These are phyloP conservation scores for Chenopodium quinoa DNA, from an alignment of 148 eudicot species.

Conservation along the genomic window DNA sequence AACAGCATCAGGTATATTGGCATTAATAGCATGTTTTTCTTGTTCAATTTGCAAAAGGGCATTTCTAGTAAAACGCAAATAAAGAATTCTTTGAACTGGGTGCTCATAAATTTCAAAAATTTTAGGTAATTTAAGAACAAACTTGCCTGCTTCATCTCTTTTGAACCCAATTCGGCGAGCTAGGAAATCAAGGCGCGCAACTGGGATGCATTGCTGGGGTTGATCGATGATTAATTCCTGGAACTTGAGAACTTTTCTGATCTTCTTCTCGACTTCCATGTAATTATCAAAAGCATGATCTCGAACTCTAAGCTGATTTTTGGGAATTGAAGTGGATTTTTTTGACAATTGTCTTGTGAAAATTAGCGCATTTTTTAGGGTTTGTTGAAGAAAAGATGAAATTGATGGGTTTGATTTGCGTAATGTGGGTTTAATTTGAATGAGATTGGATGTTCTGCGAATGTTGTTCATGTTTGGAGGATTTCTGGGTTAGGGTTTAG, in stretches of 20 bases:
- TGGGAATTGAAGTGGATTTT: slow-evolving; percentile 78
- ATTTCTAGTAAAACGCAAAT: slow-evolving; percentile 73
- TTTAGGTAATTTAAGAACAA: slow-evolving; percentile 84
- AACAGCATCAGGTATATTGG: slow-evolving; percentile 66
- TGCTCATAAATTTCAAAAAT: slow-evolving; percentile 88
- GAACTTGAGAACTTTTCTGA: slow-evolving; percentile 70
- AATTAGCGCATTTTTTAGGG: slow-evolving; percentile 19
- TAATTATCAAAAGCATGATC: slow-evolving; percentile 84
- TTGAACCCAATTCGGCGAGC: slow-evolving; percentile 65
- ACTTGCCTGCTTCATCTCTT: slow-evolving; percentile 67
- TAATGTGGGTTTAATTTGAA: not conserved
- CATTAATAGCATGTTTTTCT: slow-evolving; percentile 62
- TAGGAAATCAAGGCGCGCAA: slow-evolving; percentile 62
- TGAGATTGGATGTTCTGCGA: slow-evolving; percentile 7
- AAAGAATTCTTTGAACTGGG: slow-evolving; percentile 88
- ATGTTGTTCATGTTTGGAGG: slow-evolving; percentile 26
- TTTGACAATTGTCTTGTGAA: slow-evolving; percentile 53
- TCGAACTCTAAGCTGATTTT: slow-evolving; percentile 55
- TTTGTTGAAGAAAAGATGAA: not conserved
- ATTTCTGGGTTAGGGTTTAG: slow-evolving; percentile 28
- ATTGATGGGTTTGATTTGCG: slow-evolving; percentile 14
- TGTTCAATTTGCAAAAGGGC: slow-evolving; percentile 67
- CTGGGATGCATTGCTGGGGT: slow-evolving; percentile 50
- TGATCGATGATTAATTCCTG: slow-evolving; percentile 69
- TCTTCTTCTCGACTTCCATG: slow-evolving; percentile 95